These are phyloP conservation scores for Apiotrichum mycotoxinovorans DNA, from an alignment of 1,284 basidiomycete species.

Conservation along the genomic window DNA sequence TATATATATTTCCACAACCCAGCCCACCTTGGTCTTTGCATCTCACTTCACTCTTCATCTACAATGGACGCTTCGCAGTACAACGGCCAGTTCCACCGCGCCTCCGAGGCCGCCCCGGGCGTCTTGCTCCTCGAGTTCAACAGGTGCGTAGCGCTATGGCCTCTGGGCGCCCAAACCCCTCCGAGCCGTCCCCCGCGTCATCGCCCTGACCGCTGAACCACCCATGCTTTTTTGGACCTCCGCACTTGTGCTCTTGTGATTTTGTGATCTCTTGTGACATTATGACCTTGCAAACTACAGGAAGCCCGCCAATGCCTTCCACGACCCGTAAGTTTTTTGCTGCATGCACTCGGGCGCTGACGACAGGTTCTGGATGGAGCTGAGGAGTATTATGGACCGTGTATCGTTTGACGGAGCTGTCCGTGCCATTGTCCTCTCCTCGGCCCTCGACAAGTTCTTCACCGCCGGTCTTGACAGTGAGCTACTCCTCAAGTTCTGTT, in stretches of 20 bases:
- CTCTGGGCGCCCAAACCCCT: neutral
- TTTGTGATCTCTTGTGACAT: no score
- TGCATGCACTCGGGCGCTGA: neutral
- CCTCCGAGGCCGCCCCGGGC: constrained; percentile 30
- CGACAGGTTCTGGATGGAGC: constrained; percentile 67
- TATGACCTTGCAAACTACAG: constrained; percentile 45
- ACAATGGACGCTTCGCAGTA: constrained; percentile 17
- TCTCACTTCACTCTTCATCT: neutral
- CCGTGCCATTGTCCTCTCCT: constrained; percentile 68
- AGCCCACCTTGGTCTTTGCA: no score
- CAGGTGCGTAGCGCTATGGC: constrained; percentile 31
- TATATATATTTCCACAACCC: neutral
- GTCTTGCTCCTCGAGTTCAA: constrained; percentile 48
- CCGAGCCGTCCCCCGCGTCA: no score
- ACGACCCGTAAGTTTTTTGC: constrained; percentile 57
- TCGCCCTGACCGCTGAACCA: no score
- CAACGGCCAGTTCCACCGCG: constrained; percentile 35
- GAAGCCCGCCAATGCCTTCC: constrained; percentile 71
- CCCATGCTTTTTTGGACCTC: no score
- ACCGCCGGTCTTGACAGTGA: constrained; percentile 75
- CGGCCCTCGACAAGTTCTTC: constrained; percentile 65
- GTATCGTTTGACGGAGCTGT: constrained; percentile 60
- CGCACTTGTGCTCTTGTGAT: no score
- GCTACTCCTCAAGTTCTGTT: constrained; percentile 34
- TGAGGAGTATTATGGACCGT: constrained; percentile 61